These are phyloP conservation scores for Schwanniomyces occidentalis DNA, from an alignment of 805 yeast genomes.

Conservation along the genomic window DNA sequence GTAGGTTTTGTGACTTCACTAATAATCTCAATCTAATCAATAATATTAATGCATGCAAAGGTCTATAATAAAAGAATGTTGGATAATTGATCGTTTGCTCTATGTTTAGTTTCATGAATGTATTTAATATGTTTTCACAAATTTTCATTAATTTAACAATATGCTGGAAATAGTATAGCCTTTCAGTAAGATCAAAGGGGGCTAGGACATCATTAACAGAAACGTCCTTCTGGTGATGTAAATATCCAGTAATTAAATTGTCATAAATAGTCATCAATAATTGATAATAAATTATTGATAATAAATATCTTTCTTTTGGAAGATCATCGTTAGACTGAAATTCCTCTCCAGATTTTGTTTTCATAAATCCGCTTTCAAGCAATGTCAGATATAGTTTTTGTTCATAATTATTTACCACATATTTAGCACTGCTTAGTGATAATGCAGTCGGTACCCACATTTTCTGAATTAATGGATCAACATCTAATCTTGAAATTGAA, in stretches of 20 bases:
- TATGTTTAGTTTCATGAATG: slow-evolving; percentile 40
- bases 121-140: slow-evolving; percentile 47
- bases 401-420: slow-evolving; percentile 41
- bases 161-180: slow-evolving; percentile 36
- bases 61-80: slow-evolving; percentile 53
- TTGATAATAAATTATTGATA: slow-evolving; percentile 51
- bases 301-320: slow-evolving; percentile 38
- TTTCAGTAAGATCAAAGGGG: slow-evolving; percentile 10
- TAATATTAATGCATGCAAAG: slow-evolving; percentile 52
- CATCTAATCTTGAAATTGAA: not conserved
- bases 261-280: slow-evolving; percentile 53
- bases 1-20: slow-evolving; percentile 34
- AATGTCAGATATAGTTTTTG: slow-evolving; percentile 39
- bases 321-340: not conserved
- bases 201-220: not conserved
- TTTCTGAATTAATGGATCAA: not conserved
- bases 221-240: slow-evolving; percentile 9
- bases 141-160: slow-evolving; percentile 43
- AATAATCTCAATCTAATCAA: slow-evolving; percentile 47
- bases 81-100: slow-evolving; percentile 44
- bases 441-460: slow-evolving; percentile 9
- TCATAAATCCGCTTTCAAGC: slow-evolving; percentile 40
- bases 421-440: slow-evolving; percentile 15
- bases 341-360: slow-evolving; percentile 12
- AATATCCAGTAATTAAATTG: slow-evolving; percentile 44